These are phyloP conservation scores for Umbellularia californica DNA, from an alignment of 164 flowering plant species.

Conservation along the genomic window DNA sequence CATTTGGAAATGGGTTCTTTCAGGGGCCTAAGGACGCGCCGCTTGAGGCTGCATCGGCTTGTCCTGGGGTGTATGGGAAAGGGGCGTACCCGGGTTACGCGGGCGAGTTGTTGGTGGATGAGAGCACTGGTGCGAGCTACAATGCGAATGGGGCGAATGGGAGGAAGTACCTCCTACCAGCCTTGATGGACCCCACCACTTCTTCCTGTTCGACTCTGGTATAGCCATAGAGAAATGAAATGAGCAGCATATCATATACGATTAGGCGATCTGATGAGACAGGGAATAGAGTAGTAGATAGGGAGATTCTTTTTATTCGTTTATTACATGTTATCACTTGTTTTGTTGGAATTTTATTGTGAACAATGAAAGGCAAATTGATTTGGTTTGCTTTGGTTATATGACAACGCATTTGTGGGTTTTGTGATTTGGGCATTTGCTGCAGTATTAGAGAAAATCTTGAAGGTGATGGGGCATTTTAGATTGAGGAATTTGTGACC, in stretches of 20 bases:
- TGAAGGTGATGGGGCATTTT: too few relatives aligned
- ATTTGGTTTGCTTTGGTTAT: conserved; percentile 1
- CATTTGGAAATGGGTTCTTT: conserved; percentile 48
- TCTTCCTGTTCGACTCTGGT: conserved; percentile 41
- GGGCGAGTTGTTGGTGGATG: conserved; percentile 43
- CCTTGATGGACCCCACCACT: conserved; percentile 45
- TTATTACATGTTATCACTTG: neutral
- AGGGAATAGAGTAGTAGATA: neutral
- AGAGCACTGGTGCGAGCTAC: conserved; percentile 43
- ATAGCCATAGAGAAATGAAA: neutral
- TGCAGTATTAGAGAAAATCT: too few relatives aligned
- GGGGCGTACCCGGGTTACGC: conserved; percentile 67
- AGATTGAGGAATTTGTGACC: too few relatives aligned
- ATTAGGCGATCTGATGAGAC: too few relatives aligned
- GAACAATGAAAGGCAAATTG: neutral
- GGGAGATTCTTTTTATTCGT: neutral
- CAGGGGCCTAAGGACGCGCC: conserved; percentile 48
- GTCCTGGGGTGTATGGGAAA: conserved; percentile 48
- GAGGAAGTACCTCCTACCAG: conserved; percentile 52
- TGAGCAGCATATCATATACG: too few relatives aligned
- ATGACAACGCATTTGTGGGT: too few relatives aligned
- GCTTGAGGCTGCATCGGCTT: conserved; percentile 55
- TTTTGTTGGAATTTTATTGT: too few relatives aligned
- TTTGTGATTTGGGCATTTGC: too few relatives aligned
- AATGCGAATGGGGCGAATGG: conserved; percentile 49